Base-by-base conservation (phyloP, 768 basidiomycete genomes). In the Mycena sanguinolenta region DNA sequence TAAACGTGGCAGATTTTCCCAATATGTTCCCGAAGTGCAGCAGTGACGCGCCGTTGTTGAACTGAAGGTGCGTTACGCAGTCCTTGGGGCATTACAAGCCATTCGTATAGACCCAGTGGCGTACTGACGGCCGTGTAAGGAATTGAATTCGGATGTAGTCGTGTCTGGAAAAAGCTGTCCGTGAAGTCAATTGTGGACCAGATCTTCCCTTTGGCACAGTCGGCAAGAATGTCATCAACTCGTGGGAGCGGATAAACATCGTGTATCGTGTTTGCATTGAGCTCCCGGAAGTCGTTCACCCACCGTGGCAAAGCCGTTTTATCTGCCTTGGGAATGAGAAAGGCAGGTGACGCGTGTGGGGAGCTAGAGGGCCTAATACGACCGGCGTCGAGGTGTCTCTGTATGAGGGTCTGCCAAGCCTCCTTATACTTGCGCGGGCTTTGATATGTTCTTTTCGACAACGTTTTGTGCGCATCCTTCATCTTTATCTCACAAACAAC, bases 341-440 rank as follows among this genome's bases (percentile, higher is more conserved):
- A 42, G 39, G 39, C 39, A 82, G 0, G 78, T 4, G 32, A 10
- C 32, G 32, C 4, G 10, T 74, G 77, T 0, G 53, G 38, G 0
- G 77, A 81, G 0, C 21, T n/a, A n/a, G 49, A 50, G 9, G 50
- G 50, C 0, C 50, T 23, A 12, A 52, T 42, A 17, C 39, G 39
- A 13, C 39, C 10, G 32, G 39, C 39, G 5, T 42, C 39, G 16
- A 42, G 39, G 14, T 42, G 52, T 0, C 74, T 71, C 0, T 83
- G 54, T 0, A 86, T 73, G 0, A 85, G 66, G 0, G 30, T 77
- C 4, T 77, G 36, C 80, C 83, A 85, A 0, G 78, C 78, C 0
- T 80, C 80, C 0, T 64, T 57, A 30, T 80, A 85, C 55, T 83
- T 80, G 6, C 76, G 55, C 0, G 82, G 82, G 32, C 78, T 82